These are phyloP conservation scores for Macrolepiota fuliginosa DNA, from an alignment of 768 basidiomycete genomes.

Conservation along the genomic window DNA sequence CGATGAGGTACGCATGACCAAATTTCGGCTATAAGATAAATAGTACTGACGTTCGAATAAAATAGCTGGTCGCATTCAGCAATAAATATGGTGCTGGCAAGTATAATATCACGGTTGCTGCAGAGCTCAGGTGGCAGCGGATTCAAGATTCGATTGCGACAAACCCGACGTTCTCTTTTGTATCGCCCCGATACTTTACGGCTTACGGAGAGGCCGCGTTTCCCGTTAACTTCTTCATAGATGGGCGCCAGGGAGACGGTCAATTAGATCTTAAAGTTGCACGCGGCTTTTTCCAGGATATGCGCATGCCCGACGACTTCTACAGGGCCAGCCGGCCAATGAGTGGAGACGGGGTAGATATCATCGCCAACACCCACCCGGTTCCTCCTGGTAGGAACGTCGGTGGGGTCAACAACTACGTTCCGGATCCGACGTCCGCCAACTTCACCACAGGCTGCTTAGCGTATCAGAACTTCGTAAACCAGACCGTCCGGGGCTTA, in stretches of 20 bases:
- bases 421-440: slow-evolving; percentile 12
- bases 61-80: slow-evolving; percentile 15
- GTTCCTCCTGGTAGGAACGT: slow-evolving; percentile 17
- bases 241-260: slow-evolving; percentile 15
- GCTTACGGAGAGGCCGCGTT: slow-evolving; percentile 15
- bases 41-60: too few relatives aligned
- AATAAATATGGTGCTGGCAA: slow-evolving; percentile 19
- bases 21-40: too few relatives aligned
- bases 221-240: slow-evolving; percentile 18
- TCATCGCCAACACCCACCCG: not conserved
- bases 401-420: slow-evolving; percentile 15
- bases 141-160: slow-evolving; percentile 21
- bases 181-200: slow-evolving; percentile 15
- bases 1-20: not conserved
- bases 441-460: slow-evolving; percentile 11
- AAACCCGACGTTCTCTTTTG: slow-evolving; percentile 18
- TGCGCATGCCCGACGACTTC: slow-evolving; percentile 17
- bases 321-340: slow-evolving; percentile 10
- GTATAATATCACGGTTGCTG: slow-evolving; percentile 17
- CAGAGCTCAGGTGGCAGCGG: slow-evolving; percentile 14
- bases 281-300: slow-evolving; percentile 18
- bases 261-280: slow-evolving; percentile 14
- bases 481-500: slow-evolving; percentile 12
- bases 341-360: not conserved
- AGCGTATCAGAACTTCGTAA: slow-evolving; percentile 16